These are phyloP conservation scores for Amanita polypyramis DNA, from an alignment of 768 basidiomycete species.

Conservation along the genomic window DNA sequence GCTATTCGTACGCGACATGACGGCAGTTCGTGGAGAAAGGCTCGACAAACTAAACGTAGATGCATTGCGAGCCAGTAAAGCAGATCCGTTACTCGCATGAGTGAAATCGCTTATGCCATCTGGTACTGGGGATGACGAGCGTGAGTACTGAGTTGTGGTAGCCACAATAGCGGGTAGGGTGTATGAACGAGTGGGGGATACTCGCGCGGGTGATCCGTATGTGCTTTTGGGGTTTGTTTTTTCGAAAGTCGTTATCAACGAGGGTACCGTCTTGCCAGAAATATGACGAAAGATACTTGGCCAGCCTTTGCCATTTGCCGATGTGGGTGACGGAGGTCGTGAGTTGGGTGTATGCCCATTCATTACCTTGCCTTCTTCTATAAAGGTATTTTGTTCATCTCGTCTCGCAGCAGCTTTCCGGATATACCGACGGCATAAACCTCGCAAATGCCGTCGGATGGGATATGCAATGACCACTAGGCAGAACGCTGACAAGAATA, in stretches of 20 bases:
- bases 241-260: slow-evolving; percentile 16
- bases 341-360: slow-evolving; percentile 13
- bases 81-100: slow-evolving; percentile 14
- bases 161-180: slow-evolving; percentile 20
- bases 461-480: slow-evolving; percentile 38
- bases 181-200: slow-evolving; percentile 28
- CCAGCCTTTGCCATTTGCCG: slow-evolving; percentile 18
- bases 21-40: slow-evolving; percentile 33
- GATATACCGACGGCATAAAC: slow-evolving; percentile 33
- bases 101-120: slow-evolving; percentile 19
- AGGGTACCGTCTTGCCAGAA: slow-evolving; percentile 16
- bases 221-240: slow-evolving; percentile 19
- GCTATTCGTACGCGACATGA: slow-evolving; percentile 23
- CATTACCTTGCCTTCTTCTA: slow-evolving; percentile 41
- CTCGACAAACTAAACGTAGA: slow-evolving; percentile 54
- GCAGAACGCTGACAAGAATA: slow-evolving; percentile 37
- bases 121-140: slow-evolving; percentile 37
- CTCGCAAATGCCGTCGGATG: slow-evolving; percentile 45
- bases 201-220: slow-evolving; percentile 14
- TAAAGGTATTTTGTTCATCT: slow-evolving; percentile 22
- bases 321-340: slow-evolving; percentile 24
- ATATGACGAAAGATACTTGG: slow-evolving; percentile 25
- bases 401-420: slow-evolving; percentile 27
- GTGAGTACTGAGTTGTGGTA: slow-evolving; percentile 31
- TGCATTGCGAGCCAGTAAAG: slow-evolving; percentile 44